Evolutionary conservation across 2,329 filamentous ascomycete genomes (phyloP), one percentile per base, ranked within the genome.

Genomic region (Sphaerulina populicola): DNA sequence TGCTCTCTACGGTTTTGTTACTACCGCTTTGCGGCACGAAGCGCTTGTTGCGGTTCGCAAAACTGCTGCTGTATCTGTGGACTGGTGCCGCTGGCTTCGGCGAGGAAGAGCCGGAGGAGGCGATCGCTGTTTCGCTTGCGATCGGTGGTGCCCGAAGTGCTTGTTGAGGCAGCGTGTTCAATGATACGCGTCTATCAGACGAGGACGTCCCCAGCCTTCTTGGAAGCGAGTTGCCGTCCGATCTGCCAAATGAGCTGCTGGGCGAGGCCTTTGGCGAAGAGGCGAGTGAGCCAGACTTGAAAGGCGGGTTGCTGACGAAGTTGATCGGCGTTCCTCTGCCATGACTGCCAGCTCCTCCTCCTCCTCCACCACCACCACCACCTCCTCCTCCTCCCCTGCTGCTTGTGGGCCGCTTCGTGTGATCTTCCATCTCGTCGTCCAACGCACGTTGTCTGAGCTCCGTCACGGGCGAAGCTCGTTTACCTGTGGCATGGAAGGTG

Each of bases 1-100:
- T 84, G 60, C 89, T 86, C 55, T 89, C 85, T 47, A 88, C 85
- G 1, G 73, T 74, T 56, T 77, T 83, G 18, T 44, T 31, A 64
- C 83, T 44, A 63, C 83, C 87, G 15, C 80, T 77, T 15, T 85
- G 85, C 30, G 86, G 84, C 51, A 85, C 85, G 21, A 83, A 80
- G 40, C 89, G 81, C 27, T 80, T 84, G 49, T 87, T 81, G 41
- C 93, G 81, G 66, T 95, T 88, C 6, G 85, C 86, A 63, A 98
- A 98, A 64, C 90, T 95, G 68, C 91, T 97, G 68, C 88, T 94
- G 66, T 94, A 97, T 42, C 87, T 82, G 54, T 82, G 83, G n/a
- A 86, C 82, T 0, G 85, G 81, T 7, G 81, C 77, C 4, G 31
- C 31, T 35, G 88, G 87, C 55, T 85, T 86, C 2, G 91, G 89